Base-by-base conservation (phyloP, 345 rosid genomes). In the Trapa incisa region DNA sequence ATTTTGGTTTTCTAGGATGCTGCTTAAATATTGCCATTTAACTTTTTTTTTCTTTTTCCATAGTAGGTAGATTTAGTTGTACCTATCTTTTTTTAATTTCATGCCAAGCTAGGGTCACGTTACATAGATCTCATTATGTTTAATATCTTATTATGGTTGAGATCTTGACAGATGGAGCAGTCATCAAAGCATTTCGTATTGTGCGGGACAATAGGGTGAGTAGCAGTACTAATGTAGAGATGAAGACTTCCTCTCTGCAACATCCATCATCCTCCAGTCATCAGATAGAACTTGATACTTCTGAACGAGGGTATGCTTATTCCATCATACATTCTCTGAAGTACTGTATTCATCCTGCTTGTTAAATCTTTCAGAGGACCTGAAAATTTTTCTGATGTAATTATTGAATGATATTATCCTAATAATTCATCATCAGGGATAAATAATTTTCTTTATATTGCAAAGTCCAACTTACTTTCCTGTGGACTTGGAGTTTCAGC, bases 121-220 rank as follows among this genome's bases (percentile, higher is more conserved):
- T 67, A 12, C 9, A 6, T 67, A 37, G 42, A 16, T 39, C 61
- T 48, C 62, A 6, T 5, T 53, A 56, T 53, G 43, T 37, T 52
- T 17, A 32, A 14, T 50, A 37, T 15, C 35, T 52, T n/a, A 67
- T 52, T n/a, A 67, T 39, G 6, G 17, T 17, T 52, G 60, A 67
- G 32, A 54, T 65, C 47, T 64, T 72, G 43, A 66, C 65, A 48
- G 70, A 42, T 81, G 79, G 80, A 78, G 81, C 88, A 73, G 52
- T 69, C n/a, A 80, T 52, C 67, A 75, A 71, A 68, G 78, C 74
- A 76, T 80, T 82, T 61, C 83, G 83, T 15, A 83, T 89, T 52
- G 92, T 89, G 73, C 81, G 86, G 71, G 96, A 89, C 80, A 92
- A 86, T 74, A 85, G 92, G 74, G 75, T 83, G 70, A 86, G 75